Percentiles rank a stretch among this genome's conserved stretches.
phyloP scores from a whole-genome alignment of 805 yeast species.

The Naumovozyma castellii region DNA sequence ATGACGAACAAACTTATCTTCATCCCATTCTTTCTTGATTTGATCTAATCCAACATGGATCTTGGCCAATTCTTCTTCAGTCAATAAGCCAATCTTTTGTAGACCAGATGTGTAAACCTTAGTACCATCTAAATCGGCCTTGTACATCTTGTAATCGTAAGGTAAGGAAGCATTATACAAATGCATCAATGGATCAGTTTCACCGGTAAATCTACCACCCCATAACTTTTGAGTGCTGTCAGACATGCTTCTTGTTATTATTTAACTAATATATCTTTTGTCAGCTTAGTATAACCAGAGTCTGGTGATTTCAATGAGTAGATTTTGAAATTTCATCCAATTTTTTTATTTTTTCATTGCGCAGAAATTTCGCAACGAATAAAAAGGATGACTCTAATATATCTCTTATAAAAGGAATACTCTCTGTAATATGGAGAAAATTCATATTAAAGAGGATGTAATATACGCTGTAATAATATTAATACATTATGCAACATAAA shows the following conservation, averaged over 20 bases:
- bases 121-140: slow-evolving; percentile 90
- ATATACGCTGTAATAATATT: no score
- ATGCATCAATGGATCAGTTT: slow-evolving; percentile 95
- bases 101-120: slow-evolving; percentile 86
- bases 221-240: slow-evolving; percentile 59
- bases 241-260: slow-evolving; percentile 12
- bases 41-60: slow-evolving; percentile 74
- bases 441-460: no score
- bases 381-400: no score
- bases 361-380: not conserved
- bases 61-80: slow-evolving; percentile 59
- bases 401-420: no score
- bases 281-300: not conserved
- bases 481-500: not conserved
- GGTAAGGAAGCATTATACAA: slow-evolving; percentile 94
- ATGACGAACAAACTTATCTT: slow-evolving; percentile 39
- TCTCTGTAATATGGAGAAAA: no score
- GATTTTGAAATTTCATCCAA: not conserved
- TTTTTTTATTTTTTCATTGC: not conserved
- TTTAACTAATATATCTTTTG: not conserved
- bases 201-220: slow-evolving; percentile 98
- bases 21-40: slow-evolving; percentile 79
- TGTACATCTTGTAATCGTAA: slow-evolving; percentile 89
- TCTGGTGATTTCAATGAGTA: no score
- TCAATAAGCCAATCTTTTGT: slow-evolving; percentile 65